Conservation (phyloP, 139 green algal species). For the Chlorella vulgaris region DNA sequence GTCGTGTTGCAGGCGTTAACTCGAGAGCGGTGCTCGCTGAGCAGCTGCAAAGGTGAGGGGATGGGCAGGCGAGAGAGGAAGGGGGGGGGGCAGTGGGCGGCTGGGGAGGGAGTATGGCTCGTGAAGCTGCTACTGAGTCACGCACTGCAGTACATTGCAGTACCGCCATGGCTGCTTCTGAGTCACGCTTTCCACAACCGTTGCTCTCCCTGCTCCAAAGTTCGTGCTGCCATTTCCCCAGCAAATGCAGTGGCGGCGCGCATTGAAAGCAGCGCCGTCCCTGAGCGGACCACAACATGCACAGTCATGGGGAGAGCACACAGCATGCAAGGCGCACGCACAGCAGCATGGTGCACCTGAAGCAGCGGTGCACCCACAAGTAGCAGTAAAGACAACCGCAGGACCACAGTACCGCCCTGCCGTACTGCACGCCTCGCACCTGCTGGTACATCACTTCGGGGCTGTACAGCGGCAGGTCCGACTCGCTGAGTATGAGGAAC, state of each 20-base stretch:
- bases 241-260: too few relatives aligned
- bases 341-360: background rate
- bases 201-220: too few relatives aligned
- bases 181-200: too few relatives aligned
- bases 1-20: slow-evolving; percentile 30
- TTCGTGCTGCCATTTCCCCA: too few relatives aligned
- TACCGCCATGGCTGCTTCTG: too few relatives aligned
- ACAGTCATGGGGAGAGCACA: too few relatives aligned
- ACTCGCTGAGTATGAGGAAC: slow-evolving; percentile 47
- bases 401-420: background rate
- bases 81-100: background rate
- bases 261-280: too few relatives aligned
- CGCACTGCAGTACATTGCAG: too few relatives aligned
- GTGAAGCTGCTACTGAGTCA: background rate
- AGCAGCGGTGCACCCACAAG: background rate
- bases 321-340: too few relatives aligned
- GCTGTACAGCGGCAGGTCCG: slow-evolving; percentile 46
- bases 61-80: background rate
- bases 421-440: background rate
- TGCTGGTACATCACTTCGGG: slow-evolving; percentile 42
- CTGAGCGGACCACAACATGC: too few relatives aligned
- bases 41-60: background rate
- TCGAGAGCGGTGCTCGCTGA: slow-evolving; percentile 23
- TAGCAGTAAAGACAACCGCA: background rate
- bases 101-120: background rate